phyloP scores from a whole-genome alignment of 1,284 basidiomycete genomes.

The Sporisorium graminicola region DNA sequence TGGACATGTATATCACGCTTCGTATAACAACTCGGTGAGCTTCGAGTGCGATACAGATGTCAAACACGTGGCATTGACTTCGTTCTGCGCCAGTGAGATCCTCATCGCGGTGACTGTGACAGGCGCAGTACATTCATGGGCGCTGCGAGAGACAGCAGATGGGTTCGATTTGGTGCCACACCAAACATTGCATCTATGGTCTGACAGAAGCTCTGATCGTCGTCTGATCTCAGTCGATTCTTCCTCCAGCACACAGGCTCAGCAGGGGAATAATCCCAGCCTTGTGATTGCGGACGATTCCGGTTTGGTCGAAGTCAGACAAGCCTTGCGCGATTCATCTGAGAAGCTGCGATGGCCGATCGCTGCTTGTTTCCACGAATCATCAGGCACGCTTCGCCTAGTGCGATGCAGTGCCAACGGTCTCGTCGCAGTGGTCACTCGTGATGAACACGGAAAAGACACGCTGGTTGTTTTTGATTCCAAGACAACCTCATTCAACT shows the following conservation, averaged over 20 bases:
- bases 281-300: constrained; percentile 18
- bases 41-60: constrained; percentile 17
- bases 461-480: constrained; percentile 85
- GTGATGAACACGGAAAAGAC: constrained; percentile 11
- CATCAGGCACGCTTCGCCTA: not conserved
- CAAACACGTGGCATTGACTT: constrained; percentile 9
- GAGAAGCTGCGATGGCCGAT: constrained; percentile 13
- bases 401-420: constrained; percentile 15
- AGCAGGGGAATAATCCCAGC: constrained; percentile 2
- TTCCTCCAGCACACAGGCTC: not conserved
- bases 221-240: constrained; percentile 12
- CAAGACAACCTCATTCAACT: constrained; percentile 90
- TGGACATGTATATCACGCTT: constrained; percentile 11
- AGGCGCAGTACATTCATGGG: constrained; percentile 16
- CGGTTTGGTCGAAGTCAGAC: constrained; percentile 14
- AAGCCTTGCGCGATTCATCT: not conserved
- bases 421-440: constrained; percentile 19
- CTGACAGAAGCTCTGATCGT: not conserved
- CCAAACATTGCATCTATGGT: not conserved
- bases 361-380: constrained; percentile 1
- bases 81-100: not conserved
- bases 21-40: constrained; percentile 1
- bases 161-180: not conserved
- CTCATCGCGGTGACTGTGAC: constrained; percentile 12
- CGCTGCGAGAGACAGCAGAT: constrained; percentile 1